Base-by-base conservation (phyloP, 106 monocot genomes). In the Apostasia ramifera region DNA sequence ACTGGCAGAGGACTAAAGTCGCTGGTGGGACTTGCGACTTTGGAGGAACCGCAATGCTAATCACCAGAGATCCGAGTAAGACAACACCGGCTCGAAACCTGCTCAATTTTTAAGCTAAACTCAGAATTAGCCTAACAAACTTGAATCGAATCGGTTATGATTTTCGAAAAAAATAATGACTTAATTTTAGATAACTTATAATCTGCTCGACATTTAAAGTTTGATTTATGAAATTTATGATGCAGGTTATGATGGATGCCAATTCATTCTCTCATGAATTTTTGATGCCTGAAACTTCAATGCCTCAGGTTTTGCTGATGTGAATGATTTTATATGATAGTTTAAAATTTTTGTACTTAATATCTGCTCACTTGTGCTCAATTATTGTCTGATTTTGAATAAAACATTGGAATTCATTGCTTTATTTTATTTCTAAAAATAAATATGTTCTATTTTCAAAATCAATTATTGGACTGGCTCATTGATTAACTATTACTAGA, bases 21-120 rank as follows among this genome's bases (percentile, higher is more conserved):
- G 77, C 76, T 6, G 90, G 86, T 41, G 83, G 83, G 41, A 84
- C 83, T 1, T 90, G 90, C 57, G 90, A 86, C 61, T 90, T 90
- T 63, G 90, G 90, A 2, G 86, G 83, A 8, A 83, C 83, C 1
- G 90, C 86, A 5, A 86, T 81, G 66, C 67, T 91, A 8, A 62
- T 90, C 37, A 86, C 86, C 47, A 72, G 66, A 69, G 86, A 90
- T 62, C 90, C 90, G 61, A 86, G 83, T 79, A 81, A 74, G 78
- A 41, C 57, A 52, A 6, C 57, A 11, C 13, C 8, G 50, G 8
- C 8, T 8, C 4, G 8, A 50, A 8, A 50, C 0, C 4, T 4
- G 50, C 50, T 60, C 40, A 41, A 3, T 37, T 26, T 3, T 9
- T 0, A 3, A n/a, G 14, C 11, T n/a, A 55, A 55, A 55, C 11